Percentiles rank a stretch among this genome's conserved stretches.
These are phyloP conservation scores for Trichoderma reesei DNA, from an alignment of 495 filamentous ascomycete species.

Conservation along the genomic window DNA sequence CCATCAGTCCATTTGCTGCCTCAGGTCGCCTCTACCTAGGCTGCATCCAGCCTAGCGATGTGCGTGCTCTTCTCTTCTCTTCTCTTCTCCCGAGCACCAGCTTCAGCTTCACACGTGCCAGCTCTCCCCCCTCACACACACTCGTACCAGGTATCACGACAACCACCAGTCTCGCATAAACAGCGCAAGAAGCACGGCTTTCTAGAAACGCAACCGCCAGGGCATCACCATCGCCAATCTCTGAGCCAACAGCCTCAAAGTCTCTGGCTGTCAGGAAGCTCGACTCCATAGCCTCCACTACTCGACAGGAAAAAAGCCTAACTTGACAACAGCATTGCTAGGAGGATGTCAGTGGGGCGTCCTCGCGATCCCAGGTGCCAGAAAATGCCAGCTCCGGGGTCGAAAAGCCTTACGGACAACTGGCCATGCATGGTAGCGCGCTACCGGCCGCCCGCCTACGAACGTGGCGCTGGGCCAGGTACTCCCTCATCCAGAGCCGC, in stretches of 20 bases:
- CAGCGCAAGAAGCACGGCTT: too few species aligned
- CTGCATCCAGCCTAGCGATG: too few species aligned
- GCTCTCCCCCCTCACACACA: too few species aligned
- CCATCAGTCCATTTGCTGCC: not conserved
- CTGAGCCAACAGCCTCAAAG: not conserved
- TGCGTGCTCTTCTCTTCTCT: too few species aligned
- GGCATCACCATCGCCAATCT: too few species aligned
- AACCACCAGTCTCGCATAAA: too few species aligned
- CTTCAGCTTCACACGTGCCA: too few species aligned
- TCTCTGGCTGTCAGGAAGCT: not conserved
- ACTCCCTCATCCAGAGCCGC: not conserved
- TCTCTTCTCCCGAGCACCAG: too few species aligned
- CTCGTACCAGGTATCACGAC: too few species aligned
- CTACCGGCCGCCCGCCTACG: not conserved
- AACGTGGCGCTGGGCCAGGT: not conserved
- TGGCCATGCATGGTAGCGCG: not conserved
- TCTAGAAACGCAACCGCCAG: too few species aligned
- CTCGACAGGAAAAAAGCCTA: not conserved
- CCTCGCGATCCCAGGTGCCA: not conserved
- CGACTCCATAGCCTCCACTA: constrained; percentile 3
- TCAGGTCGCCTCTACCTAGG: too few species aligned
- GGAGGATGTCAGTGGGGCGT: not conserved
- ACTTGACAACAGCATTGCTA: not conserved
- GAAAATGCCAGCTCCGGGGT: not conserved
- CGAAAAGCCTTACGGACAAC: not conserved